phyloP scores from a whole-genome alignment of 2,329 filamentous ascomycete genomes.

The Paecilomyces formosus region DNA sequence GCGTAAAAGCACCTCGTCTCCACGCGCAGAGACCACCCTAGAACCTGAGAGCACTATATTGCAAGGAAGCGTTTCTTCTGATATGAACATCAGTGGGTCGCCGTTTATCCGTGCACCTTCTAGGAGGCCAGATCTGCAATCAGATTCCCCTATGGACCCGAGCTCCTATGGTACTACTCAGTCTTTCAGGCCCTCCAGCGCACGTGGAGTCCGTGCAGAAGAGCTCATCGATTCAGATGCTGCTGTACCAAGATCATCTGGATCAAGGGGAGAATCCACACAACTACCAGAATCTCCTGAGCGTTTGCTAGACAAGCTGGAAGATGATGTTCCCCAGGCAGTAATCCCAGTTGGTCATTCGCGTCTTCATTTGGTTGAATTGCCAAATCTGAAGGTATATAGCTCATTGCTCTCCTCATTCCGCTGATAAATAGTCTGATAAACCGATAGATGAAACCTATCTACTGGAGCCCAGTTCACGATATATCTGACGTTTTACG shows the following conservation, averaged over 20 bases:
- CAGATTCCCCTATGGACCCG: conserved; percentile 23
- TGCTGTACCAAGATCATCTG: conserved; percentile 16
- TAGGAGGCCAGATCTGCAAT: conserved; percentile 18
- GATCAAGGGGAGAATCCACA: conserved; percentile 17
- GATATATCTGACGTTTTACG: conserved; percentile 76
- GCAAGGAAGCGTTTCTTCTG: conserved; percentile 18
- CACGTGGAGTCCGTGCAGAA: not conserved
- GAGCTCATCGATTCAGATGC: conserved; percentile 4
- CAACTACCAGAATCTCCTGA: conserved; percentile 13
- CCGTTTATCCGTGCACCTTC: conserved; percentile 41
- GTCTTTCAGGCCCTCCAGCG: not conserved
- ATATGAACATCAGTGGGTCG: conserved; percentile 39
- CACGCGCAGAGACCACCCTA: conserved; percentile 15
- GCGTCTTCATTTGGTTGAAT: conserved; percentile 78
- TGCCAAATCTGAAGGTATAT: conserved; percentile 57
- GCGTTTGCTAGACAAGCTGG: conserved; percentile 6
- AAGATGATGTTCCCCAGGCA: conserved; percentile 28
- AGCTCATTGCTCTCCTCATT: not conserved
- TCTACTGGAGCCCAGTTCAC: conserved; percentile 94
- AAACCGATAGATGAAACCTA: conserved; percentile 70
- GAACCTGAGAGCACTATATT: conserved; percentile 15
- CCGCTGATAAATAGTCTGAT: not conserved
- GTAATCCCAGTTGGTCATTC: conserved; percentile 82
- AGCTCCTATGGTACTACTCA: conserved; percentile 11
- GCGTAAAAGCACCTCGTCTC: conserved; percentile 18